Evolutionary conservation across 2,329 filamentous ascomycete genomes (phyloP).

Genomic region (Colletotrichum sublineola): DNA sequence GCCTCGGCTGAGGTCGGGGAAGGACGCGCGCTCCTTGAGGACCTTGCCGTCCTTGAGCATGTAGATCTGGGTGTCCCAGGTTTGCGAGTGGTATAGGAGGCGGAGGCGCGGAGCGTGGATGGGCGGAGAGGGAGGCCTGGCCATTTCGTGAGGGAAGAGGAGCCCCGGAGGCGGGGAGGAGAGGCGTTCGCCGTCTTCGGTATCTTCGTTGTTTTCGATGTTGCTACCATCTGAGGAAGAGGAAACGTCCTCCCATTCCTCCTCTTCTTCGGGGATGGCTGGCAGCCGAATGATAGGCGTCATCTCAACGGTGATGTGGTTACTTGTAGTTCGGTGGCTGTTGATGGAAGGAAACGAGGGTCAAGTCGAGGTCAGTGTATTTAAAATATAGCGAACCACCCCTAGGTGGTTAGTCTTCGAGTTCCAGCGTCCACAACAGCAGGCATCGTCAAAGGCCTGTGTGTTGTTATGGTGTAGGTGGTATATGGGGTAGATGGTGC

Average conservation of each 20-base stretch:
- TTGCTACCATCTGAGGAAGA: slow-evolving; percentile 10
- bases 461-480: neutral
- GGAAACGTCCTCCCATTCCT: slow-evolving; percentile 19
- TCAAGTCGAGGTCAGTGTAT: neutral
- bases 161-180: neutral
- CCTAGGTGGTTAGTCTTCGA: neutral
- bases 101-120: slow-evolving; percentile 5
- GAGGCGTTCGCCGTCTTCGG: neutral
- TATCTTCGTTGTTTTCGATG: neutral
- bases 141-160: slow-evolving; percentile 9
- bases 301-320: slow-evolving; percentile 3
- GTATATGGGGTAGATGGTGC: too few relatives aligned
- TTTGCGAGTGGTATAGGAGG: slow-evolving; percentile 1
- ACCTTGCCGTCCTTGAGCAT: slow-evolving; percentile 16
- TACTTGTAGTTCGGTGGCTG: neutral
- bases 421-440: neutral
- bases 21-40: slow-evolving; percentile 18
- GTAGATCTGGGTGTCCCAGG: slow-evolving; percentile 15
- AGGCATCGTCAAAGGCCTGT: too few relatives aligned
- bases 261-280: slow-evolving; percentile 15
- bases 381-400: neutral
- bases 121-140: slow-evolving; percentile 1
- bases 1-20: neutral
- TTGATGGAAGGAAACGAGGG: neutral
- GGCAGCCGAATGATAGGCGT: neutral